Evolutionary conservation across 805 yeast genomes (phyloP).

Genomic region (Candida morakotiae): DNA sequence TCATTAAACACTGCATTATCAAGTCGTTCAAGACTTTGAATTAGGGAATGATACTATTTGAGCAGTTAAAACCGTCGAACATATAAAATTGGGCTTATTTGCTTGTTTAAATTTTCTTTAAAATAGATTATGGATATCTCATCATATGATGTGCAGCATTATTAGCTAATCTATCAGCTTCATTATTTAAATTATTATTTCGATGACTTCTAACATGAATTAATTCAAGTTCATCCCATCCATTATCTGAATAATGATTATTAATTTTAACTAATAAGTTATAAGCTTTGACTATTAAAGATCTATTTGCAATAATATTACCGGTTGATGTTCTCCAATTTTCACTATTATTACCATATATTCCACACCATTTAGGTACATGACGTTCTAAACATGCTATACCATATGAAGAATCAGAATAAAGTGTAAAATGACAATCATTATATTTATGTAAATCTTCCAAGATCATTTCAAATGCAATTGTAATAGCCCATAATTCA

Average conservation of each 20-base stretch:
- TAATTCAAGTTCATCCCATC: slow-evolving; percentile 41
- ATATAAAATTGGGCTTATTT: too few species aligned
- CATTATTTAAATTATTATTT: slow-evolving; percentile 66
- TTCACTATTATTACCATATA: background rate
- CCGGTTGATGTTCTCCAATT: background rate
- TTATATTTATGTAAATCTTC: slow-evolving; percentile 37
- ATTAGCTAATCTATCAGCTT: slow-evolving; percentile 73
- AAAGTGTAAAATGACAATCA: slow-evolving; percentile 67
- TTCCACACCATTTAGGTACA: background rate
- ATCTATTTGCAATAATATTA: slow-evolving; percentile 42
- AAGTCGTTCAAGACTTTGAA: too few species aligned
- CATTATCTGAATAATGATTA: slow-evolving; percentile 22
- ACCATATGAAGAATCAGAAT: slow-evolving; percentile 31
- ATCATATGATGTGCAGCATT: slow-evolving; percentile 37
- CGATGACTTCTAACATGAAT: slow-evolving; percentile 71
- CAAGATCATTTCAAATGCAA: slow-evolving; percentile 46
- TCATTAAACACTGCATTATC: too few species aligned
- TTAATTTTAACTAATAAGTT: slow-evolving; percentile 29
- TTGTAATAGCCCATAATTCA: slow-evolving; percentile 64
- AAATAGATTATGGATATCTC: too few species aligned
- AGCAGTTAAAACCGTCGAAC: too few species aligned
- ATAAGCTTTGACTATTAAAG: slow-evolving; percentile 45
- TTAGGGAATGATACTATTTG: too few species aligned
- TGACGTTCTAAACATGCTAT: background rate
- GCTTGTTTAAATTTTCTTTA: too few species aligned